A percentile compares a stretch with the other conserved stretches of the same genome.
These are phyloP conservation scores for Cadophora malorum DNA, from an alignment of 2,329 filamentous ascomycete genomes.

Conservation along the genomic window DNA sequence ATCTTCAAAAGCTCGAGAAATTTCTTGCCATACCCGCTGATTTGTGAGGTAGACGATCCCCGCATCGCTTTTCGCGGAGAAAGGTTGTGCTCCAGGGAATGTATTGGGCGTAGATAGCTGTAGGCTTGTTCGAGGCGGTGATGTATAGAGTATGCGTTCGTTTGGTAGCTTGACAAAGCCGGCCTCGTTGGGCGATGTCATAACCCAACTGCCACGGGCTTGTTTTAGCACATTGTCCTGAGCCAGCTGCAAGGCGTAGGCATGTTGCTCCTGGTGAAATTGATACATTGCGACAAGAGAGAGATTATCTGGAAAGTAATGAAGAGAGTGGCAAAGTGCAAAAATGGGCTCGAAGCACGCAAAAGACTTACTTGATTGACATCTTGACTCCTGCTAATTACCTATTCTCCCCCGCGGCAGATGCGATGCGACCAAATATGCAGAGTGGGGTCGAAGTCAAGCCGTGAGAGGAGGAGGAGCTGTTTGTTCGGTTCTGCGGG, in stretches of 20 bases:
- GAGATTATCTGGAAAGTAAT: conserved; percentile 11
- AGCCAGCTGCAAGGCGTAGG: conserved; percentile 40
- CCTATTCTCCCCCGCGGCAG: conserved; percentile 29
- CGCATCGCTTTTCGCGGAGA: conserved; percentile 74
- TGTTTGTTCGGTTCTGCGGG: conserved; percentile 13
- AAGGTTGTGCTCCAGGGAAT: conserved; percentile 65
- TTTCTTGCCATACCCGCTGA: conserved; percentile 70
- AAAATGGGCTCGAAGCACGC: conserved; percentile 30
- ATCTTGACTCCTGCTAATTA: conserved; percentile 48
- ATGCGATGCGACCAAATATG: conserved; percentile 32
- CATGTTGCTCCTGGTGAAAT: conserved; percentile 44
- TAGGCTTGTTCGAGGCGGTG: conserved; percentile 78
- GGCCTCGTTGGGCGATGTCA: conserved; percentile 74
- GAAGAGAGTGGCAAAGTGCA: conserved; percentile 11
- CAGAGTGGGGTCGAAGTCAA: conserved; percentile 32
- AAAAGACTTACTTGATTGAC: conserved; percentile 59
- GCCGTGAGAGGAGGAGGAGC: conserved; percentile 12
- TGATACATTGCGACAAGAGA: conserved; percentile 40
- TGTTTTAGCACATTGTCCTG: conserved; percentile 41
- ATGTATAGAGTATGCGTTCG: conserved; percentile 82
- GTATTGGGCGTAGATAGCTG: conserved; percentile 70
- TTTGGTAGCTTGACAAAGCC: conserved; percentile 85
- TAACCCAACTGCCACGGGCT: conserved; percentile 75
- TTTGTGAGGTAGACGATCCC: conserved; percentile 85
- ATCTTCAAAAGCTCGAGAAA: conserved; percentile 31